phyloP scores from a whole-genome alignment of 2,329 filamentous ascomycete species.

The Microcyclosporella mali region DNA sequence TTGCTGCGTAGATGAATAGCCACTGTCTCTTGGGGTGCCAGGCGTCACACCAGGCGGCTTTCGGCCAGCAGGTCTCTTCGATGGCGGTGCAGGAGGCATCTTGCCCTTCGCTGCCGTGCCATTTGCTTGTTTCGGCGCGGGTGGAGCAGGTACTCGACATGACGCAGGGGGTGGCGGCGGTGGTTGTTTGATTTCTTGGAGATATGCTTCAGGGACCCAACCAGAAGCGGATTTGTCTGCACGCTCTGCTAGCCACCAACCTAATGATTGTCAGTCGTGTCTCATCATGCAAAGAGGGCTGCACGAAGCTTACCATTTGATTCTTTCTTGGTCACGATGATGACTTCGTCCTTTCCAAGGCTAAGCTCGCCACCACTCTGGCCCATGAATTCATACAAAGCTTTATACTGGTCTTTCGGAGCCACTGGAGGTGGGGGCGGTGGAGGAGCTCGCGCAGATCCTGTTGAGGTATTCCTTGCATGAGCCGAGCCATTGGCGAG shows the following conservation, averaged over 20 bases:
- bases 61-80: constrained; percentile 68
- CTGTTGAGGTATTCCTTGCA: constrained; percentile 35
- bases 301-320: constrained; percentile 66
- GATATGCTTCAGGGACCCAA: constrained; percentile 90
- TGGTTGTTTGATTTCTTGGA: constrained; percentile 68
- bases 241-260: constrained; percentile 93
- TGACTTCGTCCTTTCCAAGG: constrained; percentile 69
- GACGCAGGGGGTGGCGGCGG: constrained; percentile 53
- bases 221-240: constrained; percentile 64
- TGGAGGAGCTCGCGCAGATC: constrained; percentile 43
- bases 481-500: constrained; percentile 42
- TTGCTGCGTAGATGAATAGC: constrained; percentile 37
- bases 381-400: constrained; percentile 84
- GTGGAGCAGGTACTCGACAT: constrained; percentile 54
- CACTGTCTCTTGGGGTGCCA: constrained; percentile 61
- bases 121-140: constrained; percentile 42
- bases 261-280: constrained; percentile 43
- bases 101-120: constrained; percentile 49
- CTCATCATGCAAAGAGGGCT: background rate
- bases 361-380: constrained; percentile 80
- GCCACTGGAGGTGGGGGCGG: constrained; percentile 62
- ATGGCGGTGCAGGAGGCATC: constrained; percentile 70
- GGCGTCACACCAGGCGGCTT: constrained; percentile 62
- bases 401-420: constrained; percentile 72
- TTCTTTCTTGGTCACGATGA: constrained; percentile 91